These are phyloP conservation scores for Corchorus capsularis DNA, from an alignment of 345 rosid genomes.

Conservation along the genomic window DNA sequence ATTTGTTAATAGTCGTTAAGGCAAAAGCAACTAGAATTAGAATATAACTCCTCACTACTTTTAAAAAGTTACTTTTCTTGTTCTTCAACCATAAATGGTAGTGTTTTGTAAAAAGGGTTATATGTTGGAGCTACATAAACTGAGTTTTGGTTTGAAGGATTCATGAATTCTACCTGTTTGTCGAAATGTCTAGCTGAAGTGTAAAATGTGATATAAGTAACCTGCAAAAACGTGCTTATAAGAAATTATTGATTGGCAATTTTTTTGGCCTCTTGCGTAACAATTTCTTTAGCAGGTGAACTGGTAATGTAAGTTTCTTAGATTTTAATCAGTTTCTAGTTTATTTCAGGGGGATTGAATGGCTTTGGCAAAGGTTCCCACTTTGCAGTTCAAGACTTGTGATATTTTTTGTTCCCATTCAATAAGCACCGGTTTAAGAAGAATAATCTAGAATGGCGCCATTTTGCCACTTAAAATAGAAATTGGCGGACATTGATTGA, in stretches of 20 bases:
- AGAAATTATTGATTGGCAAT: constrained; percentile 24
- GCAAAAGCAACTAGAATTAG: too few relatives aligned
- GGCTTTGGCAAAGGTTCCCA: constrained; percentile 28
- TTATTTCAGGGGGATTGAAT: constrained; percentile 8
- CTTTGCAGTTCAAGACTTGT: constrained; percentile 34
- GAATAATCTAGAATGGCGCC: too few relatives aligned
- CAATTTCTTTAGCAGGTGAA: constrained; percentile 13
- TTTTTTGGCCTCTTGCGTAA: background rate
- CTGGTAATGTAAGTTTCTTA: background rate
- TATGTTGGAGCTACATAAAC: background rate
- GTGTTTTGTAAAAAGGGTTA: too few relatives aligned
- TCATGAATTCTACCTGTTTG: background rate
- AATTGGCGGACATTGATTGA: too few relatives aligned
- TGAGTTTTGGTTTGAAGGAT: background rate
- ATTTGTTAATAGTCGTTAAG: too few relatives aligned
- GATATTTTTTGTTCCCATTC: constrained; percentile 31
- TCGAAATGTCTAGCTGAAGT: constrained; percentile 1
- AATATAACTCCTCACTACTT: too few relatives aligned
- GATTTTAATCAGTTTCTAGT: constrained; percentile 1
- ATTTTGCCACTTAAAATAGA: too few relatives aligned
- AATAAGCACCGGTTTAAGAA: too few relatives aligned
- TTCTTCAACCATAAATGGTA: too few relatives aligned
- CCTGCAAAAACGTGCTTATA: constrained; percentile 28
- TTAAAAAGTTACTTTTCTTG: too few relatives aligned
- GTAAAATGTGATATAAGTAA: background rate